Conservation (phyloP, 495 filamentous ascomycete species). For the Apiosordaria backusii region DNA sequence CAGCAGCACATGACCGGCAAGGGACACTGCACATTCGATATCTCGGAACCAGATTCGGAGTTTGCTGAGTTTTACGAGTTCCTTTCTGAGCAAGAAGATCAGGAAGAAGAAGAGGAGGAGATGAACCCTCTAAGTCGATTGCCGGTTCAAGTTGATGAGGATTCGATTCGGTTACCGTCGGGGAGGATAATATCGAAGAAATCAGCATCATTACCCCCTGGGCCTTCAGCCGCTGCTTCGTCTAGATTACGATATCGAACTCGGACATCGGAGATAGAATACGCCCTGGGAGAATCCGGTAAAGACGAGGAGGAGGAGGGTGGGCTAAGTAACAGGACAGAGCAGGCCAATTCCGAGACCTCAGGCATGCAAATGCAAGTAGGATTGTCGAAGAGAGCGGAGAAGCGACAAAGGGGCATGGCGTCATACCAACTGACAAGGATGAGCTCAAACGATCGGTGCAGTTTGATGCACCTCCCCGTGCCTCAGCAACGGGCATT, state of each 20-base stretch:
- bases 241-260: not conserved
- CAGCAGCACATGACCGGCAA: constrained; percentile 39
- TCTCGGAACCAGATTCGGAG: constrained; percentile 30
- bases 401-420: constrained; percentile 18
- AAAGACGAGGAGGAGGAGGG: not conserved
- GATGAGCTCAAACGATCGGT: constrained; percentile 29
- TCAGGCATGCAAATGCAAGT: not conserved
- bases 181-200: constrained; percentile 8
- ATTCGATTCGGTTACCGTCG: not conserved
- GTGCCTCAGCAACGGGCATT: constrained; percentile 29
- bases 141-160: not conserved
- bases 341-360: not conserved
- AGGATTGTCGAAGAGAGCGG: not conserved
- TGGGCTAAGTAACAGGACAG: not conserved
- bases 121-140: not conserved
- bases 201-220: not conserved
- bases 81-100: constrained; percentile 1
- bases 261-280: not conserved
- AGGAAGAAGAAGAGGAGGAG: constrained; percentile 18
- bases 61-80: constrained; percentile 32
- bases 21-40: constrained; percentile 35
- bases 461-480: constrained; percentile 30
- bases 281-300: not conserved
- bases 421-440: constrained; percentile 25
- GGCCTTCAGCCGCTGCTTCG: too few species aligned